Evolutionary conservation across 192 early-diverging fungal genomes (phyloP).

Genomic region (Coemansia brasiliensis): DNA sequence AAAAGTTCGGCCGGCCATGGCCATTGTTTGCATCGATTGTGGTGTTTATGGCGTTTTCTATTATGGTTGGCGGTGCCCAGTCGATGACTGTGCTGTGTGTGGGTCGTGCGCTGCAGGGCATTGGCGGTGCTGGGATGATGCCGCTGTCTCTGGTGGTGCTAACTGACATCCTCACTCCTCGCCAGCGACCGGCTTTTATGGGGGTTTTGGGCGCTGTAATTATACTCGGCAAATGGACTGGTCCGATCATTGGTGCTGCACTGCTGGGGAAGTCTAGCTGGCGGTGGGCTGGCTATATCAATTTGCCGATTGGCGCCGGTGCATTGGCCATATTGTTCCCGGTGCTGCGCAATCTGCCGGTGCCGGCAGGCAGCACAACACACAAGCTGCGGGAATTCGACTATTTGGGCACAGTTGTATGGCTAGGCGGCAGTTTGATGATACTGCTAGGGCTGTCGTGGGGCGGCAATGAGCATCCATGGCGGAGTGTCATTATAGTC

Average conservation of each 20-base stretch:
- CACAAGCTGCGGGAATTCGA: constrained; percentile 58
- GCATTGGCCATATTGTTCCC: constrained; percentile 57
- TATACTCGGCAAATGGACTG: constrained; percentile 62
- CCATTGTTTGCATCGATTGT: constrained; percentile 40
- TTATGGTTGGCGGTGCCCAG: constrained; percentile 44
- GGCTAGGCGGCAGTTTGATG: constrained; percentile 55
- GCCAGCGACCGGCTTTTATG: constrained; percentile 71
- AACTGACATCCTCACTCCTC: constrained; percentile 68
- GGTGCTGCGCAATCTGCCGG: constrained; percentile 60
- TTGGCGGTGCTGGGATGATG: constrained; percentile 70
- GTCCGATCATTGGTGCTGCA: constrained; percentile 68
- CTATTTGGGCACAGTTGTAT: constrained; percentile 57
- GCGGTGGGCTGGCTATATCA: constrained; percentile 80
- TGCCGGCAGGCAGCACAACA: constrained; percentile 23
- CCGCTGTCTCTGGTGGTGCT: constrained; percentile 70
- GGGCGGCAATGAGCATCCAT: constrained; percentile 62
- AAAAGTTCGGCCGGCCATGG: constrained; percentile 63
- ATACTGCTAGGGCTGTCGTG: constrained; percentile 59
- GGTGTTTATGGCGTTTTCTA: constrained; percentile 53
- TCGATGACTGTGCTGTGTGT: constrained; percentile 59
- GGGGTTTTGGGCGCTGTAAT: constrained; percentile 65
- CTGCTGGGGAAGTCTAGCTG: constrained; percentile 61
- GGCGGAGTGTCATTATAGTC: constrained; percentile 55
- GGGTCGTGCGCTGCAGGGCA: constrained; percentile 70
- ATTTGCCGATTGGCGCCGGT: constrained; percentile 66